A percentile compares a stretch with the other conserved stretches of the same genome.
Evolutionary conservation across 306 rosid species (phyloP).

Genomic region (Trifolium fragiferum): DNA sequence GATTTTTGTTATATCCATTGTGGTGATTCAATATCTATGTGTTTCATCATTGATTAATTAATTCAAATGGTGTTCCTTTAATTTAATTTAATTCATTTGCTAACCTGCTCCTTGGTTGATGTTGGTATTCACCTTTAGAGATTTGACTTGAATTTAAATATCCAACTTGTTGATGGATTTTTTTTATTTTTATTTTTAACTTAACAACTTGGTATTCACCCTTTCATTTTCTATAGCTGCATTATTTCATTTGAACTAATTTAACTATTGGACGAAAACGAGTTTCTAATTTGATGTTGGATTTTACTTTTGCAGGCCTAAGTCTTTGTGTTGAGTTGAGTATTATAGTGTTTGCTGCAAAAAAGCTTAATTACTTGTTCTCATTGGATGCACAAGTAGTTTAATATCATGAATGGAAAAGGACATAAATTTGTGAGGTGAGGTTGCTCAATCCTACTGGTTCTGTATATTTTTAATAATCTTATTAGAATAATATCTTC

Average conservation of each 20-base stretch:
- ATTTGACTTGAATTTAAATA: no score
- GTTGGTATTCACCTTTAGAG: no score
- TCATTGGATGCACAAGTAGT: no score
- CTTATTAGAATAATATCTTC: not conserved
- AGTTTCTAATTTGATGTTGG: not conserved
- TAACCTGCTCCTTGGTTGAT: no score
- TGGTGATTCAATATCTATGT: not conserved
- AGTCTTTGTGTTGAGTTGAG: not conserved
- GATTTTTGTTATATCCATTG: not conserved
- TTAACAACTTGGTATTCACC: not conserved
- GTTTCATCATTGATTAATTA: not conserved
- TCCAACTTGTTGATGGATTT: no score
- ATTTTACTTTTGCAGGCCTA: conserved; percentile 22
- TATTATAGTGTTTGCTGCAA: conserved; percentile 21
- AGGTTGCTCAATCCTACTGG: conserved; percentile 21
- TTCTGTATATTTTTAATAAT: conserved; percentile 19
- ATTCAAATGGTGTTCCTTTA: not conserved
- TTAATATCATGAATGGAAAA: no score
- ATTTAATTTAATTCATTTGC: no score
- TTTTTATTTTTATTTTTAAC: not conserved
- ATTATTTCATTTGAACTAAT: not conserved
- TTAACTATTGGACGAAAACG: not conserved
- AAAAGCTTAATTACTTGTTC: not conserved
- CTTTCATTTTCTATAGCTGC: not conserved
- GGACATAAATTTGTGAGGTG: no score